A percentile compares a stretch with the other conserved stretches of the same genome.
Conservation (phyloP, 1,139 yeast genomes). For the Candida albicans region DNA sequence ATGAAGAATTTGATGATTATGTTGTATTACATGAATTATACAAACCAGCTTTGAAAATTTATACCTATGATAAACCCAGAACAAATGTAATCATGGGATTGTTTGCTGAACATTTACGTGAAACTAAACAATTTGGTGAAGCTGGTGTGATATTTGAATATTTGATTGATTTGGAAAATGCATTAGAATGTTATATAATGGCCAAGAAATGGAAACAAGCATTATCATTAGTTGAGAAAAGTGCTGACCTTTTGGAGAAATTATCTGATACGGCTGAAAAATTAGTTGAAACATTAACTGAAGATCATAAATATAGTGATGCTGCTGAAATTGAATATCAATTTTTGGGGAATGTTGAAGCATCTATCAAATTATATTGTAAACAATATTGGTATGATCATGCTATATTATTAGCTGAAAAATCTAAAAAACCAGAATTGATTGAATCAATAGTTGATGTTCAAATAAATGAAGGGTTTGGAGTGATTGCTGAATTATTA, state of each 20-base stretch:
- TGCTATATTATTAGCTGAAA: constrained; percentile 66
- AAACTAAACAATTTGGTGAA: constrained; percentile 57
- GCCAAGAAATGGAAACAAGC: constrained; percentile 90
- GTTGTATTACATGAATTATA: constrained; percentile 75
- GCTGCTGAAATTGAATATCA: constrained; percentile 79
- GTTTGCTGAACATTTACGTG: constrained; percentile 63
- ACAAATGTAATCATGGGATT: constrained; percentile 55
- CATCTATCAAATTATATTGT: constrained; percentile 68
- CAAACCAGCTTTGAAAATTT: constrained; percentile 63
- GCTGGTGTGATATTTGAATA: constrained; percentile 81
- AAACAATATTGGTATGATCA: constrained; percentile 73
- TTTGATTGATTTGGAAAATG: constrained; percentile 54
- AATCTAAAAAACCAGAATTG: constrained; percentile 43
- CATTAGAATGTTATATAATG: constrained; percentile 65
- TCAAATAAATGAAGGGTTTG: constrained; percentile 84
- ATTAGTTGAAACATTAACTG: constrained; percentile 59
- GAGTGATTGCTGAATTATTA: constrained; percentile 77
- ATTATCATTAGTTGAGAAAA: constrained; percentile 51
- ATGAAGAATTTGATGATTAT: constrained; percentile 66
- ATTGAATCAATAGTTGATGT: constrained; percentile 65
- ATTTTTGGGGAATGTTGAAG: constrained; percentile 59
- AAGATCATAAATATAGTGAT: constrained; percentile 71
- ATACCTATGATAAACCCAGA: constrained; percentile 57
- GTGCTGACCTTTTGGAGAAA: constrained; percentile 31
- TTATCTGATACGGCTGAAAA: constrained; percentile 50